phyloP scores from a whole-genome alignment of 2,329 filamentous ascomycete genomes.

The Trichophyton benhamiae region DNA sequence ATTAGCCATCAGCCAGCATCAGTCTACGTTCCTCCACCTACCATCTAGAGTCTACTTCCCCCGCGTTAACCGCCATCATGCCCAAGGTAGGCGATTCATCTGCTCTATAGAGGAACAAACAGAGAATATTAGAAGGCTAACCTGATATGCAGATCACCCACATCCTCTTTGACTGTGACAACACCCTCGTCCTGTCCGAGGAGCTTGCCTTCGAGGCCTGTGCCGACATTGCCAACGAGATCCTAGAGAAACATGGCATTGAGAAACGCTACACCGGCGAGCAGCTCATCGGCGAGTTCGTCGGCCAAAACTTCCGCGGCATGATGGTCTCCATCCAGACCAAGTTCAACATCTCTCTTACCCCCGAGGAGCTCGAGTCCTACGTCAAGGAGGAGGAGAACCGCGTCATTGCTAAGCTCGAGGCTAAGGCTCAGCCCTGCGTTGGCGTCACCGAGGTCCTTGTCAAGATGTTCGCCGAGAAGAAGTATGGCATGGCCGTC shows the following conservation, averaged over 20 bases:
- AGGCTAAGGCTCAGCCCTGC: slow-evolving; percentile 55
- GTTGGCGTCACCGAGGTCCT: slow-evolving; percentile 56
- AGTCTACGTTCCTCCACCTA: not conserved
- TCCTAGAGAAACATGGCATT: slow-evolving; percentile 56
- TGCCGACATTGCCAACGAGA: slow-evolving; percentile 76
- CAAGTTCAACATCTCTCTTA: slow-evolving; percentile 62
- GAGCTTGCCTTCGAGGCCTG: slow-evolving; percentile 84
- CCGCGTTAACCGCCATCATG: slow-evolving; percentile 12
- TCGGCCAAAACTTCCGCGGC: slow-evolving; percentile 88
- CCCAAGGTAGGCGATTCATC: slow-evolving; percentile 20
- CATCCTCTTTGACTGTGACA: slow-evolving; percentile 65
- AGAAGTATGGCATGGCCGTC: slow-evolving; percentile 63
- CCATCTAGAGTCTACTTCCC: not conserved
- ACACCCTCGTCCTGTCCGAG: slow-evolving; percentile 87
- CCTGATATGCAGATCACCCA: slow-evolving; percentile 47
- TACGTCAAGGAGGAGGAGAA: slow-evolving; percentile 72
- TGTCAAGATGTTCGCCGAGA: slow-evolving; percentile 47
- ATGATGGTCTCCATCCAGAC: slow-evolving; percentile 69
- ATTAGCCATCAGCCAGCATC: not conserved
- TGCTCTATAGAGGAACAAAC: not conserved
- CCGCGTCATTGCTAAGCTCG: slow-evolving; percentile 69
- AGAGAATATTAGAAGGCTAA: not conserved
- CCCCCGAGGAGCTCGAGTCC: slow-evolving; percentile 53
- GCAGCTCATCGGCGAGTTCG: slow-evolving; percentile 70
- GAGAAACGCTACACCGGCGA: slow-evolving; percentile 62